Base-by-base conservation (phyloP, 768 basidiomycete genomes). In the Mrakia gelida region DNA sequence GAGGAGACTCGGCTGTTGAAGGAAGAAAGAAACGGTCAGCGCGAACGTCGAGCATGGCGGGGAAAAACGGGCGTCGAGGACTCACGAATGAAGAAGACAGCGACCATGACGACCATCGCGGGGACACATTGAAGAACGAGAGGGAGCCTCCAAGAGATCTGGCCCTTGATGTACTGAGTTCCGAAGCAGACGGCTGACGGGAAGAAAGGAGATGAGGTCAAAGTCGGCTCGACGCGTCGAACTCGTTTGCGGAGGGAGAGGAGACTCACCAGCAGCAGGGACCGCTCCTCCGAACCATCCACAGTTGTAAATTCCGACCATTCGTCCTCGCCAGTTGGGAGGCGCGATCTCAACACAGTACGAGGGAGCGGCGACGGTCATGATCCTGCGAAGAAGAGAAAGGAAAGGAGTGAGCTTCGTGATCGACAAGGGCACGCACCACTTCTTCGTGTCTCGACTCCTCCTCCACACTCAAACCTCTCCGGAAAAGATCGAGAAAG, bases 281-380 rank as follows among this genome's bases (percentile, higher is more conserved):
- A 52, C 49, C 9, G 11, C 15, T 16, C 49, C 49, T 13, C 34
- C 49, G 18, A 52, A 52, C 49, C 59, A 59, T 9, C 59, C 59
- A 28, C 59, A 59, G 59, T 59, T 59, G 59, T 59, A 52, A 3
- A 70, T 18, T 23, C 63, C 38, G 18, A 71, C 76, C 59, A 72
- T 63, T 34, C 54, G 38, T 34, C 71, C 71, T 21, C 71, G 6
- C 76, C 76, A 77, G 84, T 88, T 88, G 26, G 88, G 88, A 65
- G 89, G 89, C 18, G 88, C 87, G 82, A 90, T 88, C 82, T 90
- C 89, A 28, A 87, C 87, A 13, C 87, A 87, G 81, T 89, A 89
- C 3, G 85, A 82, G 10, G 83, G 82, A 34, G 83, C 83, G 34
- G 81, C 83, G 26, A 70, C 67, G 32, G 59, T 65, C 30, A 65